phyloP scores from a whole-genome alignment of 306 rosid species.

The Cicer arietinum region DNA sequence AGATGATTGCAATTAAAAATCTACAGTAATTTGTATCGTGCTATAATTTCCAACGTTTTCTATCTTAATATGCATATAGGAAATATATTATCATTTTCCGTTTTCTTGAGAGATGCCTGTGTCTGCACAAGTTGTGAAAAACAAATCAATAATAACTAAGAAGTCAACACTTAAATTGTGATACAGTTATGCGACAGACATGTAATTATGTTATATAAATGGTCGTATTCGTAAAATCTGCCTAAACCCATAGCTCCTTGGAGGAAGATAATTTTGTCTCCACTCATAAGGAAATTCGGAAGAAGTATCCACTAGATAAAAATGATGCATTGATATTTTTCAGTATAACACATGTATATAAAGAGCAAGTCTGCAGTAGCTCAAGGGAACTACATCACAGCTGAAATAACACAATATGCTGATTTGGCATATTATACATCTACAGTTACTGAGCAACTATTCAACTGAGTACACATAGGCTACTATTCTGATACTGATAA shows the following conservation, averaged over 20 bases:
- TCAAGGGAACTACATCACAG: background rate
- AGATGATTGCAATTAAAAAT: constrained; percentile 28
- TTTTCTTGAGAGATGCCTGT: constrained; percentile 18
- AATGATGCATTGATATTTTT: background rate
- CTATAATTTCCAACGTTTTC: constrained; percentile 9
- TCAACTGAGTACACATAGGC: background rate
- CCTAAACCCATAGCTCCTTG: background rate
- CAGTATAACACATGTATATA: background rate
- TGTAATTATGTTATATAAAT: background rate
- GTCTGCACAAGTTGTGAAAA: background rate
- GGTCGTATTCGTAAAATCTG: background rate
- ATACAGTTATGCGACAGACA: background rate
- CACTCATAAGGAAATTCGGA: background rate
- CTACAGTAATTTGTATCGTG: constrained; percentile 4
- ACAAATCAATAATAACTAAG: constrained; percentile 18
- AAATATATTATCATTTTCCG: background rate
- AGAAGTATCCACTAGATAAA: background rate
- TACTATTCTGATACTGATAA: background rate
- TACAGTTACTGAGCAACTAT: background rate
- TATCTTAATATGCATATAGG: constrained; percentile 7
- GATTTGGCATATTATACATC: background rate
- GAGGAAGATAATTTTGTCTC: background rate
- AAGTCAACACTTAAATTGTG: background rate
- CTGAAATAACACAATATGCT: background rate
- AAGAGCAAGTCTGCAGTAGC: background rate